Percentiles rank a stretch among this genome's conserved stretches.
Evolutionary conservation across 495 filamentous ascomycete genomes (phyloP).

Genomic region (Cercophora samala): DNA sequence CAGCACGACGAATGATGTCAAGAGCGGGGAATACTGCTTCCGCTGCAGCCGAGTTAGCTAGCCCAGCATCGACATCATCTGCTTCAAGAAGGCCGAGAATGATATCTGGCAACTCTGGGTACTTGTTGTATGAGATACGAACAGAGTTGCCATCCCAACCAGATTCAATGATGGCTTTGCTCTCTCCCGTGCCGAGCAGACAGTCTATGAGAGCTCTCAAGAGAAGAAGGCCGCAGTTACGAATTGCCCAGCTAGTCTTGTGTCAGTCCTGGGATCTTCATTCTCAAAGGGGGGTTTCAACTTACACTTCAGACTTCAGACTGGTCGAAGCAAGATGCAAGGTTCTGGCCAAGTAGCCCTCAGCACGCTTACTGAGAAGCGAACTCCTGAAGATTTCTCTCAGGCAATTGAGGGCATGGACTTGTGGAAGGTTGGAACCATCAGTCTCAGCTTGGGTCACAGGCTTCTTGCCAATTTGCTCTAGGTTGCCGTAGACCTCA

Average conservation of each 20-base stretch:
- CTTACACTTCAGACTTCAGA: constrained; percentile 63
- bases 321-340: constrained; percentile 71
- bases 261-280: constrained; percentile 18
- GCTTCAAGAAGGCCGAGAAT: constrained; percentile 61
- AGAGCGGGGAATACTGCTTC: constrained; percentile 86
- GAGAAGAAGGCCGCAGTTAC: constrained; percentile 88
- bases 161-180: constrained; percentile 46
- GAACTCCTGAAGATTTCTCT: constrained; percentile 83
- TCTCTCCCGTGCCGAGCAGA: constrained; percentile 64
- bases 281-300: constrained; percentile 15
- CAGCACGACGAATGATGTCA: constrained; percentile 70
- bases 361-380: constrained; percentile 58
- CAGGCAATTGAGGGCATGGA: constrained; percentile 89
- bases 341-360: constrained; percentile 65
- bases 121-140: constrained; percentile 64
- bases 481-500: constrained; percentile 49
- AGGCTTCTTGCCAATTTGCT: constrained; percentile 54
- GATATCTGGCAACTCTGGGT: constrained; percentile 64
- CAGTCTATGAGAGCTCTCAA: constrained; percentile 77
- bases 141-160: constrained; percentile 51
- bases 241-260: constrained; percentile 72
- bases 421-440: constrained; percentile 73
- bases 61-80: constrained; percentile 36
- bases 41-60: constrained; percentile 40
- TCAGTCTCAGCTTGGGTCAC: constrained; percentile 52